Evolutionary conservation across 2,329 filamentous ascomycete genomes (phyloP).

Genomic region (Colletotrichum salicis): DNA sequence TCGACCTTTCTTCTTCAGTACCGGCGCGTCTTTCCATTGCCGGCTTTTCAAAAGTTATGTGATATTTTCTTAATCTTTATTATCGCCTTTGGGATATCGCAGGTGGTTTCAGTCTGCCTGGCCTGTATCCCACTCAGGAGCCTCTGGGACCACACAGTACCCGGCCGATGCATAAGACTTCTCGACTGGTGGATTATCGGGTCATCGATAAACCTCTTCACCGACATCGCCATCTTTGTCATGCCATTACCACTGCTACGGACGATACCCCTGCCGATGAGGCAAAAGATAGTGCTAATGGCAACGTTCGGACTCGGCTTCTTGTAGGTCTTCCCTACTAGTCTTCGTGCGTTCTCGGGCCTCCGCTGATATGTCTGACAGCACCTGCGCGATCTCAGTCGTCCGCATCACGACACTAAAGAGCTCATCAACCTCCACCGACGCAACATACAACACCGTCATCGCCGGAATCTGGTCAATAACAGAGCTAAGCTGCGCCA

Average conservation of each 20-base stretch:
- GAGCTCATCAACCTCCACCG: conserved; percentile 41
- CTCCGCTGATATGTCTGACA: neutral
- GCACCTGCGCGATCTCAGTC: conserved; percentile 41
- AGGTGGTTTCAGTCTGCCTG: conserved; percentile 42
- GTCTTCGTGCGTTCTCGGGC: too few relatives aligned
- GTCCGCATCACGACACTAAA: conserved; percentile 46
- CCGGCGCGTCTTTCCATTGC: conserved; percentile 47
- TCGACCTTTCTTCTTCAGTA: conserved; percentile 51
- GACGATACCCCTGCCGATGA: conserved; percentile 34
- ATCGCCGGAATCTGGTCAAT: conserved; percentile 47
- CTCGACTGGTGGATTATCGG: conserved; percentile 43
- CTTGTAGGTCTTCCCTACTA: conserved; percentile 36
- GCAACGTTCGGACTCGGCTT: conserved; percentile 41
- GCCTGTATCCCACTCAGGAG: conserved; percentile 42
- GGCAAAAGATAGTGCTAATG: conserved; percentile 38
- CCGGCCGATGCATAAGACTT: conserved; percentile 40
- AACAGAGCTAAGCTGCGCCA: conserved; percentile 51
- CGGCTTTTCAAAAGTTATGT: conserved; percentile 38
- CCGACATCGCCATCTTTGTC: conserved; percentile 40
- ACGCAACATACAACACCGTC: conserved; percentile 47
- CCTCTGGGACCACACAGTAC: conserved; percentile 39
- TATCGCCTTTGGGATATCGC: conserved; percentile 40
- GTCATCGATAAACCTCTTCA: conserved; percentile 41
- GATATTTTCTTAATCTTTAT: conserved; percentile 41
- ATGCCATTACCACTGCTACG: conserved; percentile 41